A percentile compares a stretch with the other conserved stretches of the same genome.
These are phyloP conservation scores for Phytophthora chlamydospora DNA, from an alignment of 352 stramenopile genomes.

Conservation along the genomic window DNA sequence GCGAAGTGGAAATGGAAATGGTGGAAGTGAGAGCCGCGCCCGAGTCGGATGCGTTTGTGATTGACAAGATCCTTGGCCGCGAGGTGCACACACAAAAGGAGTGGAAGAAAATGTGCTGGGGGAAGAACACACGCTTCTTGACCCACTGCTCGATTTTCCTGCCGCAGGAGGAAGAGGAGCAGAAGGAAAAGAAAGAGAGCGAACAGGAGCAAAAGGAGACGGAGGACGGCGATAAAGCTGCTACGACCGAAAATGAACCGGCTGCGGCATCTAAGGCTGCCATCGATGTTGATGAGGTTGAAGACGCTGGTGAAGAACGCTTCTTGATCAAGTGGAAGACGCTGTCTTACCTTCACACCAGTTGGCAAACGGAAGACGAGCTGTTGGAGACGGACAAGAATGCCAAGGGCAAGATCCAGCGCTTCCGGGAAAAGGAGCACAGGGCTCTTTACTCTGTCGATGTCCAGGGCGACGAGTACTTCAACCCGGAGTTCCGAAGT, in stretches of 20 bases:
- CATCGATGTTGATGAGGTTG: constrained; percentile 29
- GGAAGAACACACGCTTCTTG: constrained; percentile 81
- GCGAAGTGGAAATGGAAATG: constrained; percentile 25
- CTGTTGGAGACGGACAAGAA: constrained; percentile 87
- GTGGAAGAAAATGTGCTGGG: constrained; percentile 76
- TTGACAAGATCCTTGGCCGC: constrained; percentile 83
- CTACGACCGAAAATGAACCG: not conserved
- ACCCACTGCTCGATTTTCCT: constrained; percentile 86
- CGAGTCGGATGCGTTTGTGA: constrained; percentile 69
- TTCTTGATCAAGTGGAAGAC: constrained; percentile 93
- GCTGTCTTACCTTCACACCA: constrained; percentile 90
- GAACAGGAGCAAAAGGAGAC: constrained; percentile 14
- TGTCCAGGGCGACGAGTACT: constrained; percentile 88
- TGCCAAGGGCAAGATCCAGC: constrained; percentile 87
- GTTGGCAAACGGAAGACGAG: constrained; percentile 88
- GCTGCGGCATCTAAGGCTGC: constrained; percentile 5
- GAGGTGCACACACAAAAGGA: constrained; percentile 83
- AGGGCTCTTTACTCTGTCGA: constrained; percentile 51
- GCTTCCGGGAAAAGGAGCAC: constrained; percentile 82
- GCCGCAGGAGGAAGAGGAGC: constrained; percentile 50
- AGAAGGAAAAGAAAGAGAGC: constrained; percentile 11
- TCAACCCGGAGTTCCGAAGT: constrained; percentile 89
- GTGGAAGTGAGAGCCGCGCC: constrained; percentile 44
- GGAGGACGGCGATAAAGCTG: constrained; percentile 7
- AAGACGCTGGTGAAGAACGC: constrained; percentile 69